Base-by-base conservation (phyloP, 2,329 filamentous ascomycete genomes). In the Colletotrichum somersetense region DNA sequence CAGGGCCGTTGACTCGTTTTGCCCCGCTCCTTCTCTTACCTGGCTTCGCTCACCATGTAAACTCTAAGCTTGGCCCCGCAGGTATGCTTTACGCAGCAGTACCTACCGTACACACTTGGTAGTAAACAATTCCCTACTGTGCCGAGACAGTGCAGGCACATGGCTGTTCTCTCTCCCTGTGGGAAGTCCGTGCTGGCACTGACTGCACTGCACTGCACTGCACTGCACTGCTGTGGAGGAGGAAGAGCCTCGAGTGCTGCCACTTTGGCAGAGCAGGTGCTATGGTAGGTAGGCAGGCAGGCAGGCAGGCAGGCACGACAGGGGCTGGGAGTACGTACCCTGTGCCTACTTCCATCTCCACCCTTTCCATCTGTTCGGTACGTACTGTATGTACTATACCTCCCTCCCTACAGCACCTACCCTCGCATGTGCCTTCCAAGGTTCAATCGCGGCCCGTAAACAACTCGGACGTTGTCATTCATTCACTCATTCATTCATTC, bases 1-100 rank as follows among this genome's bases (percentile, higher is more conserved):
- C 67, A 71, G 67, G 67, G 67, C 57, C 11, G 23, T 67, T 71
- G 67, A 71, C 67, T 71, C 63, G 56, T 26, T 44, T 7, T 18
- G 66, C 35, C 69, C 66, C 66, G 52, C 58, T 72, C 66, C 50
- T 72, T 65, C 66, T 48, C 68, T 57, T 52, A 59, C 62, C 38
- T 46, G 35, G 46, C 67, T 38, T 48, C 23, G 44, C 20, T 7
- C 6, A 33, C 56, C 67, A 33, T 62, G 63, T 30, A 58, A 70
- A 71, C 63, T 62, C 33, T 67, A 33, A 30, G 8, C 23, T 11
- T 7, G 23, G 50, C 10, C 66, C 70, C 66, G n/a, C 46, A 64
- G 18, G 42, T 59, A 55, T 59, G 65, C 26, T 67, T 63, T 67
- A 7, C 26, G 26, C 26, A 30, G 26, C 3, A 30, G 2, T 30